Conservation (phyloP, 2,329 filamentous ascomycete species). For the Colletotrichum somersetense region DNA sequence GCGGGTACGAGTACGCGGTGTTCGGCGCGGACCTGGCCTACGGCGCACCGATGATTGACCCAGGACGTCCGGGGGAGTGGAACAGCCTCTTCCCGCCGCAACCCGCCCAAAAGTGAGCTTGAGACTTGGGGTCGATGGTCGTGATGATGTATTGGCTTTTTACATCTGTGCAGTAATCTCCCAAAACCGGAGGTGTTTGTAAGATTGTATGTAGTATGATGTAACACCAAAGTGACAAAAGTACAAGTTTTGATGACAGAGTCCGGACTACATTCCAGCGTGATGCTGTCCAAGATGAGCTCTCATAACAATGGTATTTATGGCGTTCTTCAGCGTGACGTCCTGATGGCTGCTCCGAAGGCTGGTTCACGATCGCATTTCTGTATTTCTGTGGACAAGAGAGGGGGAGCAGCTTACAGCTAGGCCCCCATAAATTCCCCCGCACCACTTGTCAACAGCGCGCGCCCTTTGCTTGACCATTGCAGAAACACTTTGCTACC, state of each 20-base stretch:
- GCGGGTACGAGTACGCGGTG: conserved; percentile 72
- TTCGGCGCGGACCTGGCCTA: conserved; percentile 78
- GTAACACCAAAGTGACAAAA: background rate
- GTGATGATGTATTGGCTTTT: too few species aligned
- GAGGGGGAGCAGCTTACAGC: background rate
- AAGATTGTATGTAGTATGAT: background rate
- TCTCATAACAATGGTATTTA: background rate
- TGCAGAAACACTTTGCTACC: too few species aligned
- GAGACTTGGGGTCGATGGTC: background rate
- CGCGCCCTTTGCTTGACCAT: conserved; percentile 3
- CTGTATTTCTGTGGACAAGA: background rate
- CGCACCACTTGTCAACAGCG: background rate
- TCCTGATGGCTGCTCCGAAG: background rate
- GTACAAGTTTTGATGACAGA: background rate
- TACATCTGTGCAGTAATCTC: background rate
- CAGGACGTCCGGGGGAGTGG: conserved; percentile 25
- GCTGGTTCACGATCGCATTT: background rate
- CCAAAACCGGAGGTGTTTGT: background rate
- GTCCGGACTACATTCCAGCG: background rate
- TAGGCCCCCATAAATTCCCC: background rate
- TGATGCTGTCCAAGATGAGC: background rate
- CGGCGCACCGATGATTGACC: conserved; percentile 57
- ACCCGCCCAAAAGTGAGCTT: conserved; percentile 17
- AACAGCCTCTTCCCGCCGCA: conserved; percentile 32
- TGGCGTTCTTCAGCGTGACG: background rate